These are phyloP conservation scores for Inga leiocalycina DNA, from an alignment of 306 rosid genomes.

Conservation along the genomic window DNA sequence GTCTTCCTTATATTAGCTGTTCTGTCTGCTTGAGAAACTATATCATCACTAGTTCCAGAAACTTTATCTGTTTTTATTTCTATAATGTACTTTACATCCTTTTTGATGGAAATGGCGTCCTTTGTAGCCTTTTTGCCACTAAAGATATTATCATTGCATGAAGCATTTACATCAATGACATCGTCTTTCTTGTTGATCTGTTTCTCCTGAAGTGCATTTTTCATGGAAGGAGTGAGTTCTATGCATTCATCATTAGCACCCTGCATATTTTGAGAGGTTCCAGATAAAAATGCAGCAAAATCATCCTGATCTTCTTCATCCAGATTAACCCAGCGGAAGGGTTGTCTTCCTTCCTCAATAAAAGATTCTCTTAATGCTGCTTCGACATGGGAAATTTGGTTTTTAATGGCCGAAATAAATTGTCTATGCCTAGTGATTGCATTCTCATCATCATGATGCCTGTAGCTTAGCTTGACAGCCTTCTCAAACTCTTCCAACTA, in stretches of 20 bases:
- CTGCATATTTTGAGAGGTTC: constrained; percentile 54
- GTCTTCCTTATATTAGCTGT: constrained; percentile 66
- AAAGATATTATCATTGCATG: constrained; percentile 42
- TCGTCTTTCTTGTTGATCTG: constrained; percentile 44
- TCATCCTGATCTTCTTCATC: constrained; percentile 87
- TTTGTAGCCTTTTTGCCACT: constrained; percentile 45
- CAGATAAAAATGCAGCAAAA: constrained; percentile 89
- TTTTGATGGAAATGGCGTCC: constrained; percentile 45
- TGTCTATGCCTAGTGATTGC: constrained; percentile 75
- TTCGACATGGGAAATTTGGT: constrained; percentile 82
- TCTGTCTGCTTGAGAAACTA: constrained; percentile 64
- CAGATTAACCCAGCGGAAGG: constrained; percentile 83
- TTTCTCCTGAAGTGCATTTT: constrained; percentile 42
- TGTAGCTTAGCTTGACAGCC: constrained; percentile 83
- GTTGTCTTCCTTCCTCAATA: constrained; percentile 69
- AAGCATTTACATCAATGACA: constrained; percentile 38
- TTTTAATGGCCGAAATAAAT: constrained; percentile 79
- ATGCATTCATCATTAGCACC: constrained; percentile 41
- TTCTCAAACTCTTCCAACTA: constrained; percentile 96
- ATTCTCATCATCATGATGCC: constrained; percentile 59
- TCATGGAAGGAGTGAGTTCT: constrained; percentile 42
- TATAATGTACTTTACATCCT: constrained; percentile 39
- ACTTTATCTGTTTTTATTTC: constrained; percentile 53
- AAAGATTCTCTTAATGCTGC: constrained; percentile 62
- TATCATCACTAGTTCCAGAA: constrained; percentile 56